phyloP scores from a whole-genome alignment of 164 flowering plant species.

The Aristolochia contorta region DNA sequence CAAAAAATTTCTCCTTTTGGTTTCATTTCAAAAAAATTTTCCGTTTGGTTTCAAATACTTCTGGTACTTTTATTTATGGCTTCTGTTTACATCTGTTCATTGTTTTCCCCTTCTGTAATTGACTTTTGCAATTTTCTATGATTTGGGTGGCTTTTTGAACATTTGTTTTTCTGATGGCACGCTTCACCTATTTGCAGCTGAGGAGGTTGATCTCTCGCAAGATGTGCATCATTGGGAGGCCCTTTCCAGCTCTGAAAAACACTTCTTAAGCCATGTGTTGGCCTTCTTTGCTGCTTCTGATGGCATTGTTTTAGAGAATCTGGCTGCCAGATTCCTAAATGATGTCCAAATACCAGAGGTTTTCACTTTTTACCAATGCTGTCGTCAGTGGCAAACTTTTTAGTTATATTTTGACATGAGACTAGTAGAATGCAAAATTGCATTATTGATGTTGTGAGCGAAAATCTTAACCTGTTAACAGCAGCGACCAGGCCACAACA shows the following conservation, averaged over 20 bases:
- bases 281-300: conserved; percentile 93
- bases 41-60: too few species aligned
- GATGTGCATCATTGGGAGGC: conserved; percentile 67
- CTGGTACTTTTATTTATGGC: too few species aligned
- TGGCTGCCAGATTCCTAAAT: conserved; percentile 71
- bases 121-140: background rate
- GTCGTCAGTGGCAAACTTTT: background rate
- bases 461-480: too few species aligned
- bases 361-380: background rate
- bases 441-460: too few species aligned
- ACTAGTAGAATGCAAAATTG: too few species aligned
- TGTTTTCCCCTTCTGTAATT: too few species aligned
- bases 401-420: background rate
- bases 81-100: too few species aligned
- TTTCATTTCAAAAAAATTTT: too few species aligned
- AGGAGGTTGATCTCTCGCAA: conserved; percentile 81
- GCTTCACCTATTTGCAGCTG: conserved; percentile 33
- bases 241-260: conserved; percentile 43
- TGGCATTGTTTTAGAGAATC: conserved; percentile 84
- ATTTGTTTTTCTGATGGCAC: conserved; percentile 4
- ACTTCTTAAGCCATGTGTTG: conserved; percentile 66
- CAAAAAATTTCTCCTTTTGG: too few species aligned
- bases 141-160: background rate
- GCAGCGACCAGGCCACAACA: too few species aligned
- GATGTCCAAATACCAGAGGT: conserved; percentile 85